Evolutionary conservation across 1,284 basidiomycete genomes (phyloP), one percentile per base, ranked within the genome.

Genomic region (Sanghuangporus baumii): DNA sequence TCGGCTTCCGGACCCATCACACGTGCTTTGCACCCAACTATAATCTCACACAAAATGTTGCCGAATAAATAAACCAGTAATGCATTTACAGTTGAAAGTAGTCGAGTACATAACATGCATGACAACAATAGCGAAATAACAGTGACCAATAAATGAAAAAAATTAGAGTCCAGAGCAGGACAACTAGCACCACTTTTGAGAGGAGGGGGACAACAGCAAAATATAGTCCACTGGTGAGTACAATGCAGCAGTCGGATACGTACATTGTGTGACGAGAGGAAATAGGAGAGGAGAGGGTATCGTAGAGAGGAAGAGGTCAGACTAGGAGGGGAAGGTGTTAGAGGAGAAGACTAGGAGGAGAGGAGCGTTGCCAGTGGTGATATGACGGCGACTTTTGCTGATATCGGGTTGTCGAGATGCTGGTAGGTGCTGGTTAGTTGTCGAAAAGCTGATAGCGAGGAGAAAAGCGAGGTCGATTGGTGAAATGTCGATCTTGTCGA

Each of bases 401-500:
- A 46, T 31, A 34, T 43, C 40, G 57, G 2, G 8, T 9, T 40
- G 40, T 62, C 31, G 56, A 38, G 43, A 38, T n/a, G 26, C 36
- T 48, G 43, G 59, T 38, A 46, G 38, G 37, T 60, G 40, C 51
- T 20, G 41, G 59, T 60, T 26, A 41, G 40, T 40, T n/a, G 23
- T 43, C 59, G 50, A 55, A 12, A 46, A 47, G 52, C 55, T 43
- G 59, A 47, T 43, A 47, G 23, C 47, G 23, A 40, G 23, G 38
- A 6, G 20, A 60, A 18, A 7, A 34, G 9, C 34, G 16, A 51
- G 50, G 46, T 23, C 26, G 14, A 38, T 12, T 41, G 8, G 59
- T 37, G 36, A 41, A 60, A 40, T 41, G 59, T 55, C 38, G 59
- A 40, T 36, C 2, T 20, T 41, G 56, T 58, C 61, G 61, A 52